Base-by-base conservation (phyloP, 176 grass and related monocot species). In the Triticum dicoccoides region DNA sequence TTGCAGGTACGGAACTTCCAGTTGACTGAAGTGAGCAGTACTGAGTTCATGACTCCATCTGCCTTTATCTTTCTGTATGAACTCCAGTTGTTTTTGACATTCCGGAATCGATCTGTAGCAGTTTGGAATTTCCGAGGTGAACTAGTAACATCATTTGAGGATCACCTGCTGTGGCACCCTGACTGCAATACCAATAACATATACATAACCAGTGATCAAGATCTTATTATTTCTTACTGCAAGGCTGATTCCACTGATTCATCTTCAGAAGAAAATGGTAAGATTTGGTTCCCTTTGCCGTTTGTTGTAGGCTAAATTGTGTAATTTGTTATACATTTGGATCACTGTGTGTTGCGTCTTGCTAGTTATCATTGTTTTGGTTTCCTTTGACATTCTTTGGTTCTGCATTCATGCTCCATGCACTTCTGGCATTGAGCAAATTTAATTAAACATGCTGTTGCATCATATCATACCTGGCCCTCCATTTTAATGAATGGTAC, bases 171-270 rank as follows among this genome's bases (percentile, higher is more conserved):
- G 83, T 97, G 95, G 95, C 95, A 97, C 81, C 92, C 95, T 80
- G 95, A 97, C 77, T 97, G 95, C 80, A 97, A 97, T 69, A 97
- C 95, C 5, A 97, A 97, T 78, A 97, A 97, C 83, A 97, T 97
- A 85, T 97, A 97, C 77, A 97, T 97, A 68, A 97, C 95, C 65
- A 97, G 92, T 61, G 95, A 97, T 38, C 95, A 97, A 89, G 95
- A 94, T 87, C 83, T 97, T 67, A 97, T 97, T 76, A 90, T 97
- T 87, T 94, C 92, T n/a, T 97, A 97, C 82, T 97, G 95, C 86
- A 97, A 97, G 49, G 92, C 95, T 58, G 95, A 94, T 91, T 87
- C 90, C 73, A 91, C 65, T 47, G 92, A 97, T 77, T 90, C 91
- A 80, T 88, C 86, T 25, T 76, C 85, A 42, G 91, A 88, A 77